Conservation (phyloP, 2,329 filamentous ascomycete genomes). For the Drechslerella coelobrocha region DNA sequence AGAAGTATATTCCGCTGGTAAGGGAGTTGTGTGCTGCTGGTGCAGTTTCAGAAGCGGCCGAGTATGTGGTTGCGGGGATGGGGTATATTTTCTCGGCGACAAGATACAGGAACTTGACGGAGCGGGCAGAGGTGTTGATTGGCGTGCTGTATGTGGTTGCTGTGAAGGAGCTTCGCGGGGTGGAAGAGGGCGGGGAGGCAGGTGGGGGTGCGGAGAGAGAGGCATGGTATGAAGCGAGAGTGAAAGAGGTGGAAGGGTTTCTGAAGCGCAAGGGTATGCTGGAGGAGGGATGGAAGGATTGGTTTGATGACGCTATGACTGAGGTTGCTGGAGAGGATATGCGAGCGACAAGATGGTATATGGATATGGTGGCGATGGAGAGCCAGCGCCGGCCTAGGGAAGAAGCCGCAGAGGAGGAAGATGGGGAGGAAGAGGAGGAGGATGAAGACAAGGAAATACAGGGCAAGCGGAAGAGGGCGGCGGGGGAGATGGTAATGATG, state of each 20-base stretch:
- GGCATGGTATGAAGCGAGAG: slow-evolving; percentile 49
- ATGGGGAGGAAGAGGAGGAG: slow-evolving; percentile 24
- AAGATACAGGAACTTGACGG: slow-evolving; percentile 31
- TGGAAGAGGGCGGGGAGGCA: slow-evolving; percentile 16
- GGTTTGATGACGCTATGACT: slow-evolving; percentile 50
- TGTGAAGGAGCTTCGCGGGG: slow-evolving; percentile 50
- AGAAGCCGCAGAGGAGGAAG: slow-evolving; percentile 29
- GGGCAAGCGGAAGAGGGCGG: slow-evolving; percentile 25
- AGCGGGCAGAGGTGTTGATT: slow-evolving; percentile 19
- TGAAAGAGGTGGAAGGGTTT: slow-evolving; percentile 47
- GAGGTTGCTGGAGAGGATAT: slow-evolving; percentile 52
- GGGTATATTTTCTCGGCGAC: slow-evolving; percentile 17
- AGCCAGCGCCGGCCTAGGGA: slow-evolving; percentile 15
- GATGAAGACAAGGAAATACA: neutral
- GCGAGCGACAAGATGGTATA: slow-evolving; percentile 52
- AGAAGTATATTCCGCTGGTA: slow-evolving; percentile 21
- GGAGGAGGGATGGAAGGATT: slow-evolving; percentile 43
- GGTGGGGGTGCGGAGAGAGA: slow-evolving; percentile 16
- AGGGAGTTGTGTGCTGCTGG: slow-evolving; percentile 14
- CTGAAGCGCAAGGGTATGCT: slow-evolving; percentile 51
- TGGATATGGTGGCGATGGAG: slow-evolving; percentile 47
- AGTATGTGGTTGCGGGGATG: slow-evolving; percentile 15
- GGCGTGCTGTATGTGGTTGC: slow-evolving; percentile 51
- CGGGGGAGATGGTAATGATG: slow-evolving; percentile 18
- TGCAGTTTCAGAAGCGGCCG: slow-evolving; percentile 1